Percentiles rank a stretch among this genome's conserved stretches.
Conservation (phyloP, 495 filamentous ascomycete genomes). For the Penicillium waksmanii region DNA sequence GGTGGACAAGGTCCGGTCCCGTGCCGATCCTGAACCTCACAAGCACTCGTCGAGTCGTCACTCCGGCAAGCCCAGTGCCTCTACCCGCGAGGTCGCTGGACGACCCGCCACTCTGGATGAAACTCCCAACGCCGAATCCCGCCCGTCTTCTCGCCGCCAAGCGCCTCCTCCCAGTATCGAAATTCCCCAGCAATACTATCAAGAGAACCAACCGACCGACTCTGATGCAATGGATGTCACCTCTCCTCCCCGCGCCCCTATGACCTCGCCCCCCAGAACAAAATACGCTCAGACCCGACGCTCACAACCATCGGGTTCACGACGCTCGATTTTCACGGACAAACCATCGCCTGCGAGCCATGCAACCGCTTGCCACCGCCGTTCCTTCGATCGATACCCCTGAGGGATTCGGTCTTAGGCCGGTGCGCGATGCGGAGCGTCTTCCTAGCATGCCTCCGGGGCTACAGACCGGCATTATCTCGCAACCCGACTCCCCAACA, state of each 20-base stretch:
- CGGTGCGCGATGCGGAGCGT: conserved; percentile 84
- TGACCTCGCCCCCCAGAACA: conserved; percentile 76
- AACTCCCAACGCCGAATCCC: conserved; percentile 45
- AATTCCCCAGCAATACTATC: conserved; percentile 65
- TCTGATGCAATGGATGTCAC: conserved; percentile 61
- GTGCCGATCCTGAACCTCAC: conserved; percentile 70
- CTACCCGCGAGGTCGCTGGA: conserved; percentile 28
- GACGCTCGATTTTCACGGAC: conserved; percentile 56
- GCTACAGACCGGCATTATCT: conserved; percentile 70
- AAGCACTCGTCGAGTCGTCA: conserved; percentile 52
- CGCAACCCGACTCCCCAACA: conserved; percentile 91
- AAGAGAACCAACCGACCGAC: conserved; percentile 50
- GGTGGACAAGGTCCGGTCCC: conserved; percentile 85
- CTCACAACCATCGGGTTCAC: conserved; percentile 54
- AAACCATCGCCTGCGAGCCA: conserved; percentile 53
- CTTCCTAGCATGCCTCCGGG: conserved; percentile 83
- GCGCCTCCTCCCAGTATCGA: conserved; percentile 74
- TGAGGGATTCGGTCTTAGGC: conserved; percentile 76
- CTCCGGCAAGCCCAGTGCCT: conserved; percentile 36
- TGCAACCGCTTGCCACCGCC: conserved; percentile 70
- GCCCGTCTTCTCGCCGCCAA: conserved; percentile 62
- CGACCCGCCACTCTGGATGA: conserved; percentile 43
- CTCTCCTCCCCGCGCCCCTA: conserved; percentile 67
- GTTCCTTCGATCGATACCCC: conserved; percentile 73
- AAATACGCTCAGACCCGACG: conserved; percentile 62